phyloP scores from a whole-genome alignment of 345 rosid genomes.

The Xanthoceras sorbifolium region DNA sequence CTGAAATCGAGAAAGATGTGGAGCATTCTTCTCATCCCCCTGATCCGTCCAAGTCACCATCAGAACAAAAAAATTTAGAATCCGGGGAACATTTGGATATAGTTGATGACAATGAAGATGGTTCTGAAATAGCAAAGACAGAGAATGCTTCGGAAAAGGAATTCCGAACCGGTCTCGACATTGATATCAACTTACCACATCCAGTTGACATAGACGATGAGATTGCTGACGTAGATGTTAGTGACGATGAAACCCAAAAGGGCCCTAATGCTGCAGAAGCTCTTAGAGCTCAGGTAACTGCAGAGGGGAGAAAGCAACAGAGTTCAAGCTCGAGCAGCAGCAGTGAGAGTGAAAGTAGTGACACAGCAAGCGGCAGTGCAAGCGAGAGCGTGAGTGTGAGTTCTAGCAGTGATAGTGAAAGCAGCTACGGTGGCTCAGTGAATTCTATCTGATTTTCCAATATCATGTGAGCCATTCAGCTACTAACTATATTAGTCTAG shows the following conservation, averaged over 20 bases:
- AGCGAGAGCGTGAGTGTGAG: constrained; percentile 47
- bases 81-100: constrained; percentile 51
- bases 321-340: constrained; percentile 64
- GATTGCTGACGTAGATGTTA: constrained; percentile 78
- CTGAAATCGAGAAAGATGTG: constrained; percentile 29
- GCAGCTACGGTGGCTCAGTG: constrained; percentile 42
- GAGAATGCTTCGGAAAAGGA: constrained; percentile 33
- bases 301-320: constrained; percentile 41
- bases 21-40: constrained; percentile 19
- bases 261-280: constrained; percentile 87
- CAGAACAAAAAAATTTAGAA: constrained; percentile 36
- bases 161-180: constrained; percentile 43
- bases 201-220: constrained; percentile 61
- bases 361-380: constrained; percentile 41
- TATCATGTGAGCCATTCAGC: not conserved
- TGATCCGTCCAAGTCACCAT: constrained; percentile 27
- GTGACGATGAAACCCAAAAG: constrained; percentile 55
- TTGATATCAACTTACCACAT: constrained; percentile 60
- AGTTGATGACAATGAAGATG: constrained; percentile 36
- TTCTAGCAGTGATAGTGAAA: constrained; percentile 40
- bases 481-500: not conserved
- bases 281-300: constrained; percentile 76
- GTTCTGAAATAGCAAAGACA: constrained; percentile 17
- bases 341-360: constrained; percentile 56
- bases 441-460: constrained; percentile 31